Percentiles rank a stretch among this genome's conserved stretches.
These are phyloP conservation scores for Fusarium illudens DNA, from an alignment of 2,329 filamentous ascomycete genomes.

Conservation along the genomic window DNA sequence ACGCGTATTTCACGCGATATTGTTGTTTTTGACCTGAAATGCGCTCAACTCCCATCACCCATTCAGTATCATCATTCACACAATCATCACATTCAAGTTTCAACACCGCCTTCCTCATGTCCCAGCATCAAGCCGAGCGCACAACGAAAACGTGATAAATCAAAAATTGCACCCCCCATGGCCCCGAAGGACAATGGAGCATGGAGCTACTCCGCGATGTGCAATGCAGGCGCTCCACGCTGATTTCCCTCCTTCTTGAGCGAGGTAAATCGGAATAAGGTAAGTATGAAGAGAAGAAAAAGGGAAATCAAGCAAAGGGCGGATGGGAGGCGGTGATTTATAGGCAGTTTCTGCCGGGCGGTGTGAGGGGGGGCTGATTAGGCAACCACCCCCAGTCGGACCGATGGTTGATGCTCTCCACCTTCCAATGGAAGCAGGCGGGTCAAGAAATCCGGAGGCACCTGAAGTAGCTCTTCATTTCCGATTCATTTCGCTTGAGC, in stretches of 20 bases:
- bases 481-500: neutral
- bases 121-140: slow-evolving; percentile 48
- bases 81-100: neutral
- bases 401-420: neutral
- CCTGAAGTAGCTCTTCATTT: no score
- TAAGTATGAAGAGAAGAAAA: slow-evolving; percentile 63
- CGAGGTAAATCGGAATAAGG: slow-evolving; percentile 56
- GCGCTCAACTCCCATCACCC: no score
- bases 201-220: slow-evolving; percentile 60
- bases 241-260: slow-evolving; percentile 57
- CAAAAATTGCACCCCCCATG: slow-evolving; percentile 64
- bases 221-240: slow-evolving; percentile 62
- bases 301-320: slow-evolving; percentile 39
- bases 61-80: no score
- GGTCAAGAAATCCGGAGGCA: no score
- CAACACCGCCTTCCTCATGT: slow-evolving; percentile 33
- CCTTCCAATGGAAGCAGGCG: no score
- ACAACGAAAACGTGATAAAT: slow-evolving; percentile 57
- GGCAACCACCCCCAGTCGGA: neutral
- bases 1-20: neutral
- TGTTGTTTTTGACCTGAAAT: neutral
- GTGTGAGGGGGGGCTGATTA: neutral
- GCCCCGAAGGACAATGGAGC: slow-evolving; percentile 64
- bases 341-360: slow-evolving; percentile 28
- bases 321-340: slow-evolving; percentile 40